These are phyloP conservation scores for Macrocystidia cucumis DNA, from an alignment of 1,284 basidiomycete species.

Conservation along the genomic window DNA sequence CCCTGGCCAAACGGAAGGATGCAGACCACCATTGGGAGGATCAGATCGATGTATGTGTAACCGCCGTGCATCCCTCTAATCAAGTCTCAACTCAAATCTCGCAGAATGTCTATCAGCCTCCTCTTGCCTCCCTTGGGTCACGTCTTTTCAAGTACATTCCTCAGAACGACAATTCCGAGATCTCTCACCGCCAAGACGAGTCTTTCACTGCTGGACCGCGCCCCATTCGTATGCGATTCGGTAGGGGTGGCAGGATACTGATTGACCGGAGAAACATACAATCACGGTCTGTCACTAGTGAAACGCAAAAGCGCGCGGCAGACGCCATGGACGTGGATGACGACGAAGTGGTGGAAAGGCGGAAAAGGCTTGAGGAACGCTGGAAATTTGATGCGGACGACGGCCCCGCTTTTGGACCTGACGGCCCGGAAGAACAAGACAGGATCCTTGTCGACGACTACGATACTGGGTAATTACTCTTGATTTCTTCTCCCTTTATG, in stretches of 20 bases:
- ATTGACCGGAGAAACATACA: conserved; percentile 62
- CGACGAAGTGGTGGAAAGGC: conserved; percentile 33
- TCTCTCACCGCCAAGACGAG: conserved; percentile 21
- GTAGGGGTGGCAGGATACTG: conserved; percentile 75
- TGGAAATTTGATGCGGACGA: conserved; percentile 71
- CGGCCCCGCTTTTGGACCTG: conserved; percentile 42
- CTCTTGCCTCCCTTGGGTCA: conserved; percentile 37
- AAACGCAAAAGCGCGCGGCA: too few species aligned
- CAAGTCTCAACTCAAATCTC: conserved; percentile 3
- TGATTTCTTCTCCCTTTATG: background rate
- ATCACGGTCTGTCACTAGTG: conserved; percentile 12
- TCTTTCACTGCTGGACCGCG: conserved; percentile 28
- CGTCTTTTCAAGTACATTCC: conserved; percentile 59
- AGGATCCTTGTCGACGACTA: conserved; percentile 66
- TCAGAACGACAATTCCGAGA: conserved; percentile 27
- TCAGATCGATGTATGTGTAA: conserved; percentile 60
- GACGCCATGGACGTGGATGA: conserved; percentile 25
- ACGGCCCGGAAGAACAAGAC: conserved; percentile 63
- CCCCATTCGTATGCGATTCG: conserved; percentile 67
- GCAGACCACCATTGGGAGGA: conserved; percentile 84
- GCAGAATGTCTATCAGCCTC: conserved; percentile 62
- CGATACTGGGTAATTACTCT: conserved; percentile 40
- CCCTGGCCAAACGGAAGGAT: conserved; percentile 63
- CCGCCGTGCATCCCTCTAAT: background rate
- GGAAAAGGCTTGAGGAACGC: conserved; percentile 42